Conservation (phyloP, 83 land plant species). For the Larix sibirica region DNA sequence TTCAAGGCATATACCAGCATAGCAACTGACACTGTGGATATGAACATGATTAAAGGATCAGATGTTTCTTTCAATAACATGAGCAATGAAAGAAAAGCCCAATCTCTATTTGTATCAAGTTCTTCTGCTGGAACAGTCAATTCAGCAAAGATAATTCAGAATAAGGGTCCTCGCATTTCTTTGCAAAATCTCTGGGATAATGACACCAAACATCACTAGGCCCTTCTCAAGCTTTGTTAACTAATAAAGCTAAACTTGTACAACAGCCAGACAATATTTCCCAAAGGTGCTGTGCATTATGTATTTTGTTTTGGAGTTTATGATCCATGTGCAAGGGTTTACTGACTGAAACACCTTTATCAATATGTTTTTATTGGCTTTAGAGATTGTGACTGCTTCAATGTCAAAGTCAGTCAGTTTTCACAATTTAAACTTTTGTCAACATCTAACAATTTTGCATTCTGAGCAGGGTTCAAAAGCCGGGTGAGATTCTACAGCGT, state of each 20-base stretch:
- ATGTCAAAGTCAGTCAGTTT: background rate
- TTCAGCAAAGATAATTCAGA: conserved; percentile 33
- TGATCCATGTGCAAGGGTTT: background rate
- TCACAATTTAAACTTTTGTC: background rate
- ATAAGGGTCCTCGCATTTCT: conserved; percentile 73
- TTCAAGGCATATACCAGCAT: background rate
- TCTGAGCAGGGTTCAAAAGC: conserved; percentile 64
- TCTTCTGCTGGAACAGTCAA: conserved; percentile 16
- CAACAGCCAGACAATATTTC: conserved; percentile 62
- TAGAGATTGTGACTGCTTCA: background rate
- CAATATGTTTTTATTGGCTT: background rate
- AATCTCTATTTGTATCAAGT: conserved; percentile 6
- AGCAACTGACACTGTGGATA: background rate
- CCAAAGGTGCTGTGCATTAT: conserved; percentile 45
- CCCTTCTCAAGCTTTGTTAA: too few species aligned
- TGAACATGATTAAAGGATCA: background rate
- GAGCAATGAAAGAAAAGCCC: conserved; percentile 5
- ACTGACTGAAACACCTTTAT: background rate
- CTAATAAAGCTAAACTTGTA: too few species aligned
- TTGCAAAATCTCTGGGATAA: too few species aligned
- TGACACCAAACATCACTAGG: too few species aligned
- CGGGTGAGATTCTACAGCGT: conserved; percentile 57
- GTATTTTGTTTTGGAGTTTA: background rate
- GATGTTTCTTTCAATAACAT: conserved; percentile 3
- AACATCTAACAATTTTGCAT: background rate